A percentile compares a stretch with the other conserved stretches of the same genome.
Conservation (phyloP, 2,329 filamentous ascomycete species). For the Madurella fahalii region DNA sequence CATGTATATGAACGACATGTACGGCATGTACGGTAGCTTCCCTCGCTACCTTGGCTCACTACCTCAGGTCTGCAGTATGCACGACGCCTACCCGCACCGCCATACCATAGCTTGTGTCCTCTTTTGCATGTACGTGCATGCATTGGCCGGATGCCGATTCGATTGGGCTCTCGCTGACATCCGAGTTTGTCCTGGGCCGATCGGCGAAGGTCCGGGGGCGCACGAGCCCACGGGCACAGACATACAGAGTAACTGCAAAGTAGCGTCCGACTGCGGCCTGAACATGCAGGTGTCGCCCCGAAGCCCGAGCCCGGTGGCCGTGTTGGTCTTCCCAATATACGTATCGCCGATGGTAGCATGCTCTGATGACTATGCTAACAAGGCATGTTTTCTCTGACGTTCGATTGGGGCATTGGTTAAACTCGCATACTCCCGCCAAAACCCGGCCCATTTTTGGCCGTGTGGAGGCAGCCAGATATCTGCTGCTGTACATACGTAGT, state of each 20-base stretch:
- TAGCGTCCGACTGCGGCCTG: not conserved
- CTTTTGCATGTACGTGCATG: conserved; percentile 28
- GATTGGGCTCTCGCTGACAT: conserved; percentile 12
- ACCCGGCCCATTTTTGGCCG: not conserved
- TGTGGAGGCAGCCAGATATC: not conserved
- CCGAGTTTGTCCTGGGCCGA: not conserved
- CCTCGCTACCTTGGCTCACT: not conserved
- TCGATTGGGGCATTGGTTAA: not conserved
- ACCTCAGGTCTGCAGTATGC: conserved; percentile 3
- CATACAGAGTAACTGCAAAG: not conserved
- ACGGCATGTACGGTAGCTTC: no score
- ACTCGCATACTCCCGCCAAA: not conserved
- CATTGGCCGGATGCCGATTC: conserved; percentile 34
- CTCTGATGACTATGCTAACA: not conserved
- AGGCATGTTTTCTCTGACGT: not conserved
- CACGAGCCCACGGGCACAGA: not conserved
- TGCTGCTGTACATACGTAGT: no score
- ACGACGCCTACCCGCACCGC: conserved; percentile 9
- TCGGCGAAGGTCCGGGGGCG: not conserved
- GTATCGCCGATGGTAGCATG: not conserved
- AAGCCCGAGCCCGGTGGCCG: not conserved
- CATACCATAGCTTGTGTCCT: conserved; percentile 8
- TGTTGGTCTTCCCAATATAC: not conserved
- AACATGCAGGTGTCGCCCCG: not conserved
- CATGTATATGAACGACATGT: no score